phyloP scores from a whole-genome alignment of 176 grass and related monocot genomes.

The Oryza punctata region DNA sequence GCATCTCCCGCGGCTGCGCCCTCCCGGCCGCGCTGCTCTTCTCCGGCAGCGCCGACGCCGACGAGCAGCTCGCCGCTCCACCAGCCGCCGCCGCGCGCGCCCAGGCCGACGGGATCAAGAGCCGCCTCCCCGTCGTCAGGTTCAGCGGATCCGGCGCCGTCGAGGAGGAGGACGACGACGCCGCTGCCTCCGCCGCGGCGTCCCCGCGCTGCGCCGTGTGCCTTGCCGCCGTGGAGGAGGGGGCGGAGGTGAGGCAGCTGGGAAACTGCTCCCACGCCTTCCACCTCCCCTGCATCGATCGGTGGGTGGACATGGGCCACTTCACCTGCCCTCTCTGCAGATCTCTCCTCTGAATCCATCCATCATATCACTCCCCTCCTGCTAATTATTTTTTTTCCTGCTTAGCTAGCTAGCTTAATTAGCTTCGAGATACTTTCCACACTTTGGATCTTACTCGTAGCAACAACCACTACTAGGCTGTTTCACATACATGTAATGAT shows the following conservation, averaged over 20 bases:
- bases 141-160: not conserved
- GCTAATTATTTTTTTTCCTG: not conserved
- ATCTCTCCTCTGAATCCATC: not conserved
- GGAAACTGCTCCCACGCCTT: conserved; percentile 31
- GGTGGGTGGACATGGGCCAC: conserved; percentile 30
- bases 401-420: not conserved
- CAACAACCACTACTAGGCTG: not conserved
- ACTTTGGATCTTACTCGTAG: not conserved
- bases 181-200: too few species aligned
- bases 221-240: not conserved
- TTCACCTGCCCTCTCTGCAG: conserved; percentile 37
- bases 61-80: not conserved
- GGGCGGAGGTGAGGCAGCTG: conserved; percentile 25
- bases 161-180: too few species aligned
- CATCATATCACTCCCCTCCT: not conserved
- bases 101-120: conserved; percentile 14
- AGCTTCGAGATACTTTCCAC: not conserved
- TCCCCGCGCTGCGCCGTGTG: conserved; percentile 17
- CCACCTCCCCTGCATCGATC: conserved; percentile 30
- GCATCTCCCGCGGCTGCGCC: not conserved
- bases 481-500: not conserved
- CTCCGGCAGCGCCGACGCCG: not conserved
- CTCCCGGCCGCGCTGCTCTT: not conserved
- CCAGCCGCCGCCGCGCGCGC: not conserved
- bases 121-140: conserved; percentile 21